phyloP scores from a whole-genome alignment of 1,284 basidiomycete genomes.

The Sphagnurus paluster region DNA sequence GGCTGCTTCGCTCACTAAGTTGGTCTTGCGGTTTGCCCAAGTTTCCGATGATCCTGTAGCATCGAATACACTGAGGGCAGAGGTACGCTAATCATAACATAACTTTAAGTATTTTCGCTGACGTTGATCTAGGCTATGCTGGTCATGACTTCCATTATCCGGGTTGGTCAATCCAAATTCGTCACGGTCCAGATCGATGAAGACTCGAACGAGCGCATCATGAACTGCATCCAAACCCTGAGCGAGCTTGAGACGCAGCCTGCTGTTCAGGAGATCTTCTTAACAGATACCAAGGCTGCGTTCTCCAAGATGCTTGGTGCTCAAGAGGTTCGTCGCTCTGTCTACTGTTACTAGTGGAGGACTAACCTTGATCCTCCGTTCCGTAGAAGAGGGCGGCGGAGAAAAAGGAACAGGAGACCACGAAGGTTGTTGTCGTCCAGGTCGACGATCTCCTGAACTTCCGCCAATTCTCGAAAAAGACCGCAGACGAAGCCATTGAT shows the following conservation, averaged over 20 bases:
- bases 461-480: slow-evolving; percentile 94
- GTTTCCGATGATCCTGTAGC: slow-evolving; percentile 56
- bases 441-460: slow-evolving; percentile 93
- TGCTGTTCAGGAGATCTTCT: slow-evolving; percentile 83
- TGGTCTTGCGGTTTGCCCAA: slow-evolving; percentile 83
- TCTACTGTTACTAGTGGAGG: not conserved
- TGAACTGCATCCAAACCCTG: slow-evolving; percentile 95
- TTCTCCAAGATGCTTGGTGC: slow-evolving; percentile 94
- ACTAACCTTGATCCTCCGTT: not conserved
- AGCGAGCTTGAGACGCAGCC: slow-evolving; percentile 69
- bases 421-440: slow-evolving; percentile 77
- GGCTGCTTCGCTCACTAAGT: slow-evolving; percentile 87
- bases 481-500: slow-evolving; percentile 77
- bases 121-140: slow-evolving; percentile 77
- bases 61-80: slow-evolving; percentile 81
- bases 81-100: slow-evolving; percentile 54
- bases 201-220: slow-evolving; percentile 95
- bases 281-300: slow-evolving; percentile 90
- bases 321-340: slow-evolving; percentile 67
- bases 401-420: slow-evolving; percentile 82
- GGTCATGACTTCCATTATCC: slow-evolving; percentile 96
- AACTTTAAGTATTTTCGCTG: not conserved
- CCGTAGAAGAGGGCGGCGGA: slow-evolving; percentile 76
- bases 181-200: slow-evolving; percentile 94
- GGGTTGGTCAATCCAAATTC: slow-evolving; percentile 97